Percentiles rank a stretch among this genome's conserved stretches.
Conservation (phyloP, 2,329 filamentous ascomycete species). For the Thelonectria blattea region DNA sequence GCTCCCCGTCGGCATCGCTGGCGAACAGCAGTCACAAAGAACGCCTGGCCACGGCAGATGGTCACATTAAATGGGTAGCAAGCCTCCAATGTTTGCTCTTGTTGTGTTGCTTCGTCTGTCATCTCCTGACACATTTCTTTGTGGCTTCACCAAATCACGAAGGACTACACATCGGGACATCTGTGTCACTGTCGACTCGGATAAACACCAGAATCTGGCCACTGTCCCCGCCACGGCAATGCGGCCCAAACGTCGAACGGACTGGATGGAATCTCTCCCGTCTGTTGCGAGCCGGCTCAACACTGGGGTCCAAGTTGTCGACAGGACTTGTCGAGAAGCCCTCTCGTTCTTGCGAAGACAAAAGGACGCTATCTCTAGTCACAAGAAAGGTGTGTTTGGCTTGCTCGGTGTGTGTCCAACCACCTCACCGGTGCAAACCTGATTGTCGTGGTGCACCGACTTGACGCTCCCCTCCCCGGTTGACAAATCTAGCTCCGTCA, state of each 20-base stretch:
- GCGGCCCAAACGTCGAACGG: not conserved
- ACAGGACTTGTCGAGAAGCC: not conserved
- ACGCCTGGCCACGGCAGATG: not conserved
- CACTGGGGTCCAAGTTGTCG: not conserved
- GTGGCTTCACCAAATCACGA: not conserved
- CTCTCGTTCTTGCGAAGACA: not conserved
- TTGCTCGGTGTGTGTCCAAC: slow-evolving; percentile 3
- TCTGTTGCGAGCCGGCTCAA: not conserved
- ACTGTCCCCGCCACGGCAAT: not conserved
- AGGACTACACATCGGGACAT: not conserved
- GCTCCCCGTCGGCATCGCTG: slow-evolving; percentile 3
- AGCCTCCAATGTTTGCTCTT: slow-evolving; percentile 4
- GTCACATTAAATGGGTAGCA: not conserved
- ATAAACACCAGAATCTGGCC: not conserved
- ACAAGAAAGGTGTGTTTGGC: not conserved
- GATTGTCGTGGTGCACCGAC: slow-evolving; percentile 7
- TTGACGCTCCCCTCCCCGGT: not conserved
- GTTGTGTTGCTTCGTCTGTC: slow-evolving; percentile 6
- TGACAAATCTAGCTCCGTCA: slow-evolving; percentile 3
- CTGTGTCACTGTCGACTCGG: slow-evolving; percentile 2
- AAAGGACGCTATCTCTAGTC: not conserved
- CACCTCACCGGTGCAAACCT: slow-evolving; percentile 6
- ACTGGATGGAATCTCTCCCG: not conserved
- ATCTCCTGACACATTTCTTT: not conserved
- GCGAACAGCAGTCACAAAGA: slow-evolving; percentile 6